These are phyloP conservation scores for Viridothelium virens DNA, from an alignment of 495 filamentous ascomycete species.

Conservation along the genomic window DNA sequence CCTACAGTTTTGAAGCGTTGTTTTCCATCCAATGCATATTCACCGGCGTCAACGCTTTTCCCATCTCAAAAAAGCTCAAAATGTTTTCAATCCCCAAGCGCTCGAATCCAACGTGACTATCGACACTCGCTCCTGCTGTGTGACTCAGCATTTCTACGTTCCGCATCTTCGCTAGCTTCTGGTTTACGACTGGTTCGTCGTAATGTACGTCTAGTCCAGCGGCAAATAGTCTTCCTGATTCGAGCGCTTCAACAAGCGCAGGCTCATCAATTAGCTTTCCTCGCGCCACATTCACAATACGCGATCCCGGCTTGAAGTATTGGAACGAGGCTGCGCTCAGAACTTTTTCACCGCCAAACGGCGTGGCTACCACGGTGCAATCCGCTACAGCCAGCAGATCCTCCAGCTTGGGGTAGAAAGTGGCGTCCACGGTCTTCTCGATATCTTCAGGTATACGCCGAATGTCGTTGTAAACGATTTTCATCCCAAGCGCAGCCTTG, in stretches of 20 bases:
- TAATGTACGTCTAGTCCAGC: conserved; percentile 38
- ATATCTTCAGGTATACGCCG: conserved; percentile 23
- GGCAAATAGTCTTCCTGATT: conserved; percentile 33
- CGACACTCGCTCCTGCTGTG: conserved; percentile 64
- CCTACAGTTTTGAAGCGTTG: not conserved
- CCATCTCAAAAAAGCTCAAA: conserved; percentile 15
- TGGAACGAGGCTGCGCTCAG: conserved; percentile 33
- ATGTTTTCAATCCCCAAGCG: conserved; percentile 44
- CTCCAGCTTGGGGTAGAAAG: conserved; percentile 35
- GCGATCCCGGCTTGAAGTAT: conserved; percentile 32
- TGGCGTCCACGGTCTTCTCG: conserved; percentile 25
- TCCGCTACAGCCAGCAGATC: conserved; percentile 36
- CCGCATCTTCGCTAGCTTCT: conserved; percentile 41
- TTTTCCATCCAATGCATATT: conserved; percentile 1
- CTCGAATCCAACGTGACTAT: conserved; percentile 67
- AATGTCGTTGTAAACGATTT: conserved; percentile 37
- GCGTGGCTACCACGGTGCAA: not conserved
- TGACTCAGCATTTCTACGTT: conserved; percentile 59
- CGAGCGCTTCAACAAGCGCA: conserved; percentile 35
- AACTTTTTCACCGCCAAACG: conserved; percentile 32
- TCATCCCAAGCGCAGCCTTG: conserved; percentile 34
- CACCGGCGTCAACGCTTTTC: conserved; percentile 13
- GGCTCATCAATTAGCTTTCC: conserved; percentile 37
- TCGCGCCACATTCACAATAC: conserved; percentile 34
- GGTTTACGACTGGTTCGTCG: conserved; percentile 39